A percentile compares a stretch with the other conserved stretches of the same genome.
phyloP scores from a whole-genome alignment of 441 rosid genomes.

The Raphanus hybrid region DNA sequence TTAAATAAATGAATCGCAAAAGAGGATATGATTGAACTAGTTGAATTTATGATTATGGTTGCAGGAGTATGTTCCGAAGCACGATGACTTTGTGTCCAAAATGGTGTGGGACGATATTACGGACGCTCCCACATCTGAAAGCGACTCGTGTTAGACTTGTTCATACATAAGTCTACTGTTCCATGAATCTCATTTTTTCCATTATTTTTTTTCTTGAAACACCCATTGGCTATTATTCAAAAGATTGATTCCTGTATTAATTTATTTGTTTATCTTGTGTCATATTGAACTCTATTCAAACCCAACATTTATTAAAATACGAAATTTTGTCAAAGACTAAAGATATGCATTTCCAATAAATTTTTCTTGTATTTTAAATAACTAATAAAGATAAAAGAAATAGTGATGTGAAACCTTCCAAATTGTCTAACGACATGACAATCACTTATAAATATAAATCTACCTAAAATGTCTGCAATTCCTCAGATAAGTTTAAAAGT shows the following conservation, averaged over 20 bases:
- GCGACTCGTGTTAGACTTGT: constrained; percentile 18
- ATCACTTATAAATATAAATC: no score
- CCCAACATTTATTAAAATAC: not conserved
- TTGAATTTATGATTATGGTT: not conserved
- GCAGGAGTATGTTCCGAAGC: constrained; percentile 42
- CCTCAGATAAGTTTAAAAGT: no score
- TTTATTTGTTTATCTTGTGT: not conserved
- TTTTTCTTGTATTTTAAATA: not conserved
- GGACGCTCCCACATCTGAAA: constrained; percentile 9
- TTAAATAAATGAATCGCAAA: not conserved
- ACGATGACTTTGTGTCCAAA: constrained; percentile 44
- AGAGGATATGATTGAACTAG: not conserved
- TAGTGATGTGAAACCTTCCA: not conserved
- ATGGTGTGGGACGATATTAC: constrained; percentile 35
- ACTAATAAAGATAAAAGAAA: not conserved
- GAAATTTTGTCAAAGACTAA: not conserved
- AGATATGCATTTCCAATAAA: not conserved
- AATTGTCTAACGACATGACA: no score
- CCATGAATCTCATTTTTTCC: not conserved
- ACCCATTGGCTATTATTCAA: not conserved
- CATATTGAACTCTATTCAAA: not conserved
- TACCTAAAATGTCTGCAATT: no score
- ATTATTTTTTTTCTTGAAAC: not conserved
- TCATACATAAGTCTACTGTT: not conserved
- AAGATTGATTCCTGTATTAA: constrained; percentile 8